Evolutionary conservation across 768 basidiomycete species (phyloP), one percentile per base, ranked within the genome.

Genomic region (Termitomyces eurrhizus): DNA sequence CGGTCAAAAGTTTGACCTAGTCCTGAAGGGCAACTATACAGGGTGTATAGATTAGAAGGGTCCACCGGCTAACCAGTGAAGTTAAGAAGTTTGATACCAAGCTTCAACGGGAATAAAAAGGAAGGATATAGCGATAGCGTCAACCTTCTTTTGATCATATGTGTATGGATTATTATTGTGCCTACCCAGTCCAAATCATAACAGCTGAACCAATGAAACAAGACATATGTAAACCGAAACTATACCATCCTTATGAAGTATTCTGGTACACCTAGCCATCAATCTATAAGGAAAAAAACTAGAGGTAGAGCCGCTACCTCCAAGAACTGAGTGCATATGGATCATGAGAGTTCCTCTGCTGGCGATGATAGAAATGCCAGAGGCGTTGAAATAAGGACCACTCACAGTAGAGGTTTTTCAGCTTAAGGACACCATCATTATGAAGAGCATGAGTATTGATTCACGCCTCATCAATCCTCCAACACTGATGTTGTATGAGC

Each of bases 401-500:
- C 33, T 36, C 12, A 52, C 51, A 50, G 59, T 59, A 11, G 24
- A 14, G 13, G 21, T 14, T 11, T 36, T 45, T 6, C 5, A n/a
- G 13, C 51, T n/a, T 24, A n/a, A 36, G 50, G n/a, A 13, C 12
- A n/a, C n/a, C 1, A 18, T 21, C 14, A 45, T 45, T 45, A 45
- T 16, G 29, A 50, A 8, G 29, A 32, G 8, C 29, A 9, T 14
- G 14, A 7, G 18, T 18, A n/a, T n/a, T n/a, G n/a, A 29, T 39
- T 3, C 12, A 57, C 48, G 79, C 79, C 70, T 75, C 2, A 73
- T 65, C 5, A 80, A 77, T 32, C 84, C 75, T 21, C 82, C 82
- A 35, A 85, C 83, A 8, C 82, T 78, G 56, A 84, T 86, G 60
- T 84, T 86, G 65, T 85, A 85, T 0, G 83, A 85, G 69, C 80